A percentile compares a stretch with the other conserved stretches of the same genome.
These are phyloP conservation scores for Aspergillus persii DNA, from an alignment of 2,329 filamentous ascomycete species.

Conservation along the genomic window DNA sequence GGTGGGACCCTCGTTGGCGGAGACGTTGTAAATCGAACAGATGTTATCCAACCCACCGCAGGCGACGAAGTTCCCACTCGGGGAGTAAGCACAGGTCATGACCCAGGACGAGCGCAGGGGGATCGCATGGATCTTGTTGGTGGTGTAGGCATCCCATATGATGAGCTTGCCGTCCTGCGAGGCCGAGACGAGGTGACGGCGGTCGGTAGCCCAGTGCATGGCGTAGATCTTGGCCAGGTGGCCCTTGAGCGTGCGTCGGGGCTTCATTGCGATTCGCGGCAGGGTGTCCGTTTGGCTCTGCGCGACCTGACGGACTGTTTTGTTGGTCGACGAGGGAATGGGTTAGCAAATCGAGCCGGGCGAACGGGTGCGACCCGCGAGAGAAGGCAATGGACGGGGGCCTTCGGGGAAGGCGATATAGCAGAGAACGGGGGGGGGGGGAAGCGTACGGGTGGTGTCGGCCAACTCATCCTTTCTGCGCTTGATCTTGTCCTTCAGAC, in stretches of 20 bases:
- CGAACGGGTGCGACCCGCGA: constrained; percentile 8
- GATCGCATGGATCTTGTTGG: constrained; percentile 99
- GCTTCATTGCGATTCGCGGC: constrained; percentile 94
- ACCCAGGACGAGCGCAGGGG: constrained; percentile 97
- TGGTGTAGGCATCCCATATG: constrained; percentile 99
- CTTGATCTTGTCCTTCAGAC: constrained; percentile 97
- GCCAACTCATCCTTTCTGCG: constrained; percentile 99
- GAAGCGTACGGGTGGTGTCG: constrained; percentile 86
- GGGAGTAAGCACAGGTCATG: constrained; percentile 99
- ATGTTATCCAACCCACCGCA: constrained; percentile 99
- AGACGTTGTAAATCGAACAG: constrained; percentile 99
- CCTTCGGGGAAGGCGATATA: background rate
- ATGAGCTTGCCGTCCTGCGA: constrained; percentile 99
- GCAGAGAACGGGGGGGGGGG: constrained; percentile 19
- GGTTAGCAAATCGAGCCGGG: constrained; percentile 24
- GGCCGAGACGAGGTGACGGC: constrained; percentile 92
- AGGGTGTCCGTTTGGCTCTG: constrained; percentile 89
- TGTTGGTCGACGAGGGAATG: background rate
- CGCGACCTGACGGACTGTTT: constrained; percentile 82
- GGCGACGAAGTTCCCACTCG: constrained; percentile 96
- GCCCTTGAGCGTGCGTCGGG: constrained; percentile 93
- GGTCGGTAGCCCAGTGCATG: constrained; percentile 99
- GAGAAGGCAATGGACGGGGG: constrained; percentile 4
- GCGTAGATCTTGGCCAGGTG: constrained; percentile 99
- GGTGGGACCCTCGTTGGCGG: constrained; percentile 93